phyloP scores from a whole-genome alignment of 768 basidiomycete species.

The Naganishia antarctica region DNA sequence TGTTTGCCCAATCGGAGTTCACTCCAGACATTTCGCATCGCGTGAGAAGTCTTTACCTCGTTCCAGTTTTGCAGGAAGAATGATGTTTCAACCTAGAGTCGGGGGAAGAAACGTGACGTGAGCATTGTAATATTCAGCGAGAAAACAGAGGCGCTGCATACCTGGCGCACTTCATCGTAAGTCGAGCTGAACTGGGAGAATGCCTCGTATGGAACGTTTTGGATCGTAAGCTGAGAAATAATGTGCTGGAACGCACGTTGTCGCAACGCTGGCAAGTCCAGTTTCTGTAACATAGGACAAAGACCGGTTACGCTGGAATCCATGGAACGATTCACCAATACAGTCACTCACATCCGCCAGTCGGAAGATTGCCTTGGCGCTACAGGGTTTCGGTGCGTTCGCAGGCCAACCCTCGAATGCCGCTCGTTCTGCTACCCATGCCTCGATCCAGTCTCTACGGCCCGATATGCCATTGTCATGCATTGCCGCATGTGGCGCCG shows the following conservation, averaged over 20 bases:
- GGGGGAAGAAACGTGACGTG: background rate
- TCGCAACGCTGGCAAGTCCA: constrained; percentile 68
- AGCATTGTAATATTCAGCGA: no score
- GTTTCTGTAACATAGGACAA: no score
- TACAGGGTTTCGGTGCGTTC: constrained; percentile 62
- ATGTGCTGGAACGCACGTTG: constrained; percentile 77
- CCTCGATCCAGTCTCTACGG: constrained; percentile 65
- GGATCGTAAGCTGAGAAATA: constrained; percentile 64
- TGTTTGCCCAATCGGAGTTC: constrained; percentile 78
- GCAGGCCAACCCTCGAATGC: constrained; percentile 19
- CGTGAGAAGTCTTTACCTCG: constrained; percentile 73
- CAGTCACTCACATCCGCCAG: constrained; percentile 77
- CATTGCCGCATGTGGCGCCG: background rate
- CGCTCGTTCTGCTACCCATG: constrained; percentile 57
- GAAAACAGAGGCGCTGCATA: no score
- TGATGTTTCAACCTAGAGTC: constrained; percentile 59
- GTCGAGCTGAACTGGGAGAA: constrained; percentile 79
- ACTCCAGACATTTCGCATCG: constrained; percentile 77
- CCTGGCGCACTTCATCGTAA: constrained; percentile 75
- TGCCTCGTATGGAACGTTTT: constrained; percentile 78
- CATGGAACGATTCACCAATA: no score
- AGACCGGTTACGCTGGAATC: no score
- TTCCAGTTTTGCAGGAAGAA: constrained; percentile 78
- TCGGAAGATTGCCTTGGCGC: constrained; percentile 76
- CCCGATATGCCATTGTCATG: constrained; percentile 40